These are phyloP conservation scores for Mortierella sp. DNA, from an alignment of 371 early-diverging fungal genomes.

Conservation along the genomic window DNA sequence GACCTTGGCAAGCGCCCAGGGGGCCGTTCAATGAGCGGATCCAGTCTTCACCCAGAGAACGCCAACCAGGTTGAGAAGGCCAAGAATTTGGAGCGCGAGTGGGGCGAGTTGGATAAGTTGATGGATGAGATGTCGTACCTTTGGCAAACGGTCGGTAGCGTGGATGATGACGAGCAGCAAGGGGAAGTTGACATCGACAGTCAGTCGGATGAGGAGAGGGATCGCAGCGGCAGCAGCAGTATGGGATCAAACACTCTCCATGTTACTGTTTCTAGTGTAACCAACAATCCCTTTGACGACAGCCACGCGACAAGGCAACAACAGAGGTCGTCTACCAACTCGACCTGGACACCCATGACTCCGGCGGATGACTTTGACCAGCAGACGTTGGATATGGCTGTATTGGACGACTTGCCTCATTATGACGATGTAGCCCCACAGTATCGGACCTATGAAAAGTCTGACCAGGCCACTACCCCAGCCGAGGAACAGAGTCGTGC, in stretches of 20 bases:
- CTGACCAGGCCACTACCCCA: background rate
- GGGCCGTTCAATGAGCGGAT: slow-evolving; percentile 15
- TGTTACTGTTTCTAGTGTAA: background rate
- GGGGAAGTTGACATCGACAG: slow-evolving; percentile 3
- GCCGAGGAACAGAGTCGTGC: too few relatives aligned
- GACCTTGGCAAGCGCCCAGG: slow-evolving; percentile 15
- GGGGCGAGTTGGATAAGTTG: slow-evolving; percentile 47
- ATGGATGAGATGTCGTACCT: slow-evolving; percentile 56
- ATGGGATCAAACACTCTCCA: background rate
- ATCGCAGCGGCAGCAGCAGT: background rate
- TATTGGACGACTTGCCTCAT: slow-evolving; percentile 30
- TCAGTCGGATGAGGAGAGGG: slow-evolving; percentile 6
- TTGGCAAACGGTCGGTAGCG: slow-evolving; percentile 28
- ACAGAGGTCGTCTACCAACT: background rate
- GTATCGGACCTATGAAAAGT: slow-evolving; percentile 31
- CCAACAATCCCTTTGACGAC: slow-evolving; percentile 1
- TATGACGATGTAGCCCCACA: slow-evolving; percentile 44
- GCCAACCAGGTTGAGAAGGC: slow-evolving; percentile 6
- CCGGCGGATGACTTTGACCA: slow-evolving; percentile 27
- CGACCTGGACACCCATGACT: background rate
- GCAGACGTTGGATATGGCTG: slow-evolving; percentile 44
- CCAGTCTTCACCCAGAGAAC: slow-evolving; percentile 11
- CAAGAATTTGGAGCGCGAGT: slow-evolving; percentile 34
- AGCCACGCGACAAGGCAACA: slow-evolving; percentile 18
- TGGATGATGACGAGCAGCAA: slow-evolving; percentile 11